Evolutionary conservation across 305 asterid genomes (phyloP), one percentile per base, ranked within the genome.

Genomic region (Striga hermonthica): DNA sequence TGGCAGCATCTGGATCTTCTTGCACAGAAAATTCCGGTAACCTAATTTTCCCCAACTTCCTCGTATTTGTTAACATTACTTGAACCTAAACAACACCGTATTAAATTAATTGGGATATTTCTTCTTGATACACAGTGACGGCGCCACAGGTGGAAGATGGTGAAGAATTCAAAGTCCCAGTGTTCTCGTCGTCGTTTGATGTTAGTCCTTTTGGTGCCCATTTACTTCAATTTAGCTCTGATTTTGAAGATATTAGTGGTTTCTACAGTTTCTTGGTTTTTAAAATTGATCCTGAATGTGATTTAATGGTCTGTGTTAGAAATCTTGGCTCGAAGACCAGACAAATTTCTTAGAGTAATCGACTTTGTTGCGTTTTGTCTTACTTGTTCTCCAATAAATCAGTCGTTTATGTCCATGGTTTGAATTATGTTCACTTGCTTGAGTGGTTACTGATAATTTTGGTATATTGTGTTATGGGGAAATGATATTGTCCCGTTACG

Each of bases 121-220:
- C 56, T 50, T 14, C 31, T 22, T 22, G 31, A 22, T 22, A 22
- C 31, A 2, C 31, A 22, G 31, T 22, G 31, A 22, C 31, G 31
- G 31, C 31, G 31, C 31, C 76, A 31, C 79, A 73, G 65, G 60
- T 74, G 41, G 67, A 74, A 60, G 78, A 78, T 57, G 81, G 69
- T 55, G 89, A 71, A 65, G 84, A 79, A 13, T 69, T 75, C 60
- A 74, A 76, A 74, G 91, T 85, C 13, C 78, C 83, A 14, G 88
- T 86, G 28, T 89, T 84, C 57, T 83, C 95, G 28, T 89, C 93
- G 9, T 76, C 83, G 9, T 10, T 78, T 0, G 82, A 89, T 91
- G 96, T 86, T 65, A 73, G 22, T 41, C 59, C 0, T 43, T 43
- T 5, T 57, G 34, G 22, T 54, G 55, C 4, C 70, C 64, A 39